Conservation (phyloP, 208 protist species). For the Plasmodiophora brassicae region DNA sequence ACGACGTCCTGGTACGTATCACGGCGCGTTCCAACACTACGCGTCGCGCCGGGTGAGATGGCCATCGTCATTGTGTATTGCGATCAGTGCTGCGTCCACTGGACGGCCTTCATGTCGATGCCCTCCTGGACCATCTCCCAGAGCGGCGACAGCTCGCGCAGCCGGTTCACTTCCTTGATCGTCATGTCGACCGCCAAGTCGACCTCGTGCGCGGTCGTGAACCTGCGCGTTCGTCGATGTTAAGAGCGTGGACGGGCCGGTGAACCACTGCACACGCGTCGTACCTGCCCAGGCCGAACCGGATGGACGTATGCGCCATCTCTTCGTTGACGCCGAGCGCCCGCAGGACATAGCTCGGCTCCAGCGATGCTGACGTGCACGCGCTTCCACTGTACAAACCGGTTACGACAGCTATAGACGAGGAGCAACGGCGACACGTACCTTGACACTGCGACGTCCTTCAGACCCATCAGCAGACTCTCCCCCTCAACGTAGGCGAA, state of each 20-base stretch:
- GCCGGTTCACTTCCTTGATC: constrained; percentile 77
- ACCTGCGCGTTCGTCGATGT: neutral
- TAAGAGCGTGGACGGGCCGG: neutral
- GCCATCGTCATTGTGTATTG: neutral
- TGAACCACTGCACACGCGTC: neutral
- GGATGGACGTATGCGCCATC: constrained; percentile 96
- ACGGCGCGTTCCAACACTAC: neutral
- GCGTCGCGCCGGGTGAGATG: neutral
- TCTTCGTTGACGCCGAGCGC: constrained; percentile 94
- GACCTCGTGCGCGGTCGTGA: constrained; percentile 62
- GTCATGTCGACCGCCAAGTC: constrained; percentile 80
- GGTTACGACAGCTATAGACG: neutral
- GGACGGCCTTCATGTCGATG: constrained; percentile 78
- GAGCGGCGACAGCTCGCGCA: constrained; percentile 93
- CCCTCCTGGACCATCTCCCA: constrained; percentile 92
- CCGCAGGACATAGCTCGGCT: constrained; percentile 96
- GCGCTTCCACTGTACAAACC: neutral
- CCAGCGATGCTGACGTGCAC: constrained; percentile 66
- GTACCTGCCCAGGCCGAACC: neutral
- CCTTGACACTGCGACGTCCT: constrained; percentile 13
- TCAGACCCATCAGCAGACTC: constrained; percentile 85
- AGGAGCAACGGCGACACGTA: neutral
- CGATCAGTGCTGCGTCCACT: constrained; percentile 62
- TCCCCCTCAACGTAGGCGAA: constrained; percentile 98
- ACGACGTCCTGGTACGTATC: neutral